Conservation (phyloP, 2,329 filamentous ascomycete genomes). For the Fusarium odoratissimum region DNA sequence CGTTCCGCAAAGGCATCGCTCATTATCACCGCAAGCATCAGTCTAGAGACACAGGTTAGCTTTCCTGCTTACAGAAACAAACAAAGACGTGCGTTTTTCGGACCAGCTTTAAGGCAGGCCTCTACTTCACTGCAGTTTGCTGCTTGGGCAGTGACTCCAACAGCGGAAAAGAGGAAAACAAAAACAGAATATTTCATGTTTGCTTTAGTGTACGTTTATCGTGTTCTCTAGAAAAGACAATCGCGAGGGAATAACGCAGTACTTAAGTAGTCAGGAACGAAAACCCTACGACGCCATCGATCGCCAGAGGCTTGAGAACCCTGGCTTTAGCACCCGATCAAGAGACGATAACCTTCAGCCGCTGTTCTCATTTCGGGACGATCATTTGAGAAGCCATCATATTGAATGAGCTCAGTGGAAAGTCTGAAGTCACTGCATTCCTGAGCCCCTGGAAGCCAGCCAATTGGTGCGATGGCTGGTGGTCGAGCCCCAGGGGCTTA, state of each 20-base stretch:
- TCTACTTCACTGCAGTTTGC: slow-evolving; percentile 4
- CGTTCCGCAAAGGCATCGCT: slow-evolving; percentile 23
- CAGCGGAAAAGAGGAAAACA: not conserved
- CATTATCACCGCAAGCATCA: not conserved
- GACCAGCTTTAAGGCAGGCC: slow-evolving; percentile 17
- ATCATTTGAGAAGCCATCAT: not conserved
- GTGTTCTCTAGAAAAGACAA: rapidly evolving
- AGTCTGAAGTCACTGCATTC: not conserved
- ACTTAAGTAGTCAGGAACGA: not conserved
- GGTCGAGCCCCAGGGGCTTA: not conserved
- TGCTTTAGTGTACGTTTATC: not conserved
- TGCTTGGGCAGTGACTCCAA: slow-evolving; percentile 8
- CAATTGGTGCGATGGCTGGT: not conserved
- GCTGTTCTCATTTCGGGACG: not conserved
- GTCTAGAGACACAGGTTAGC: not conserved
- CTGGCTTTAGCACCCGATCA: not conserved
- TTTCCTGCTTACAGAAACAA: rapidly evolving
- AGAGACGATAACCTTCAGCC: not conserved
- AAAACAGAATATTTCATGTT: slow-evolving; percentile 10
- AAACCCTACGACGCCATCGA: not conserved
- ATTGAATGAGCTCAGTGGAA: not conserved
- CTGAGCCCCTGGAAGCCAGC: not conserved
- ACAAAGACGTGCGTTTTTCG: not conserved
- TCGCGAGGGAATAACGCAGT: rapidly evolving
- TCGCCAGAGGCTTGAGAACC: not conserved